These are phyloP conservation scores for Stachybotrys chlorohalonatus DNA, from an alignment of 2,329 filamentous ascomycete genomes.

Conservation along the genomic window DNA sequence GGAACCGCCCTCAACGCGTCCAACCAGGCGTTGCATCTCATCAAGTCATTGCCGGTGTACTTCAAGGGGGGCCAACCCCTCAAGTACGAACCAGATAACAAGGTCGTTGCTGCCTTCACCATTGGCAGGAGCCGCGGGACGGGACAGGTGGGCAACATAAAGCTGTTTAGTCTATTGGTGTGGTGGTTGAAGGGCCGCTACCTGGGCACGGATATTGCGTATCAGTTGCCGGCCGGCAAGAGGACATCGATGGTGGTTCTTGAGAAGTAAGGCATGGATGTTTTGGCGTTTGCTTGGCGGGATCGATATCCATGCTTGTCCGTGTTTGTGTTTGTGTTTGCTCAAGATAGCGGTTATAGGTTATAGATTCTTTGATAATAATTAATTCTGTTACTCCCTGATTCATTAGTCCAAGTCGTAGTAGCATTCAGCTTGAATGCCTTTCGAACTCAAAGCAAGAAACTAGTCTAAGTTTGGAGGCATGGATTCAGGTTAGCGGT, in stretches of 20 bases:
- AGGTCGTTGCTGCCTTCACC: constrained; percentile 25
- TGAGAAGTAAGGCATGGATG: constrained; percentile 19
- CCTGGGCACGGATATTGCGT: constrained; percentile 24
- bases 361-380: too few relatives aligned
- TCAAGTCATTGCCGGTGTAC: constrained; percentile 23
- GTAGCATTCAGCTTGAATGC: too few relatives aligned
- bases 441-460: too few relatives aligned
- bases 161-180: constrained; percentile 27
- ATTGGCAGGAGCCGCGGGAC: constrained; percentile 29
- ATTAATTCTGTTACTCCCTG: too few relatives aligned
- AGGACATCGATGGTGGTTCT: constrained; percentile 18
- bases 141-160: constrained; percentile 26
- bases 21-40: constrained; percentile 21
- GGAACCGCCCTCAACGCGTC: constrained; percentile 21
- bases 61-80: constrained; percentile 17
- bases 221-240: constrained; percentile 22
- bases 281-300: neutral
- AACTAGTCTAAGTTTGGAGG: too few relatives aligned
- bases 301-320: neutral
- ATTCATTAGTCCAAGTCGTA: too few relatives aligned
- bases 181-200: constrained; percentile 28
- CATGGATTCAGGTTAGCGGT: too few relatives aligned
- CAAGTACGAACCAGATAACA: constrained; percentile 19
- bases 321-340: neutral
- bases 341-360: neutral